Evolutionary conservation across 768 basidiomycete genomes (phyloP), one percentile per base, ranked within the genome.

Genomic region (Tricholomella constricta): DNA sequence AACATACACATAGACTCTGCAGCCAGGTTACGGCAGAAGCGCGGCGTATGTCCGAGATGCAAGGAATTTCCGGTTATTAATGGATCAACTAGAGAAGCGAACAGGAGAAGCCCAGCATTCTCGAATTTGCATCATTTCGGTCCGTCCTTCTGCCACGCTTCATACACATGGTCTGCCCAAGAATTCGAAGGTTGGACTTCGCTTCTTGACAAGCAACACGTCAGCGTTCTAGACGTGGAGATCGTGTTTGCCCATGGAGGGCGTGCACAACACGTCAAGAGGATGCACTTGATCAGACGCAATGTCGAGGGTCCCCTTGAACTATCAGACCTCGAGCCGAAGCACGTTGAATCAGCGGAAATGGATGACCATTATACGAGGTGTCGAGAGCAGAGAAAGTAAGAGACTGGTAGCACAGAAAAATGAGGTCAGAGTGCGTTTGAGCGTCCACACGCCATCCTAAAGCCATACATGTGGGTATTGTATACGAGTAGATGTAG

Each of bases 361-460:
- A 23, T 23, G 23, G 23, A 11, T 42, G 22, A 11, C 4, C 41
- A 26, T 7, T 42, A 42, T 22, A 42, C 41, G 41, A 26, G 23
- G 7, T 6, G 23, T 42, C 15, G 23, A 25, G 23, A 19, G 31
- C 43, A 34, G 35, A 23, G 29, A 26, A 34, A 43, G 46, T 15
- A 42, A 36, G n/a, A 46, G 14, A 41, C 32, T 38, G 32, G 25
- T 43, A 48, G n/a, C 35, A 47, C 48, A 52, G 42, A 32, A 43
- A 19, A 49, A 25, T 35, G 51, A 37, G 36, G 40, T 34, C 47
- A 29, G 17, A 36, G 46, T 55, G 51, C 26, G 46, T 19, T 41
- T 47, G 29, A 44, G 51, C 8, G 54, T 54, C 41, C 51, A 57
- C 41, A 54, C 48, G 46, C 43, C 47, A 56, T 56, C 60, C 51